A percentile compares a stretch with the other conserved stretches of the same genome.
These are phyloP conservation scores for Colletotrichum sp. DNA, from an alignment of 2,329 filamentous ascomycete species.

Conservation along the genomic window DNA sequence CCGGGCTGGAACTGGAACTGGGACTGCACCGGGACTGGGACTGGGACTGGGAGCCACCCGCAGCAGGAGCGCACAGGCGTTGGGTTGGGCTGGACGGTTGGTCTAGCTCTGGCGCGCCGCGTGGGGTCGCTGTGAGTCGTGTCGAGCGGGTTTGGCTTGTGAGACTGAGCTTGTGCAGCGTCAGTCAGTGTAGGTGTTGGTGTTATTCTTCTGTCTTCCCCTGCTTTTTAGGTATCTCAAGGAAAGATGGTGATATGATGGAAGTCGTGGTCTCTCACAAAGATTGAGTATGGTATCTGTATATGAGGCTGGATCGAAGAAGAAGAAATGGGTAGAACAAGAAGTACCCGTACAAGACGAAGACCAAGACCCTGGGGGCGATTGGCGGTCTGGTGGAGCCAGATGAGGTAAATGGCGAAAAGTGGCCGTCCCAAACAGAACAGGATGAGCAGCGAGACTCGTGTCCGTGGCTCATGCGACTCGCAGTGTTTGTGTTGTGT, in stretches of 20 bases:
- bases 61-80: neutral
- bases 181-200: neutral
- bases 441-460: neutral
- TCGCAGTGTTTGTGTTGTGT: neutral
- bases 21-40: neutral
- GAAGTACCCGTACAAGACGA: neutral
- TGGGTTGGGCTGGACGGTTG: neutral
- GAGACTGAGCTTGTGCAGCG: neutral
- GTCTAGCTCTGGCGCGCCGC: neutral
- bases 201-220: neutral
- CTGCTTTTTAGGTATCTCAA: neutral
- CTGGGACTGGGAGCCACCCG: neutral
- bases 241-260: neutral
- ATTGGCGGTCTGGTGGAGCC: slow-evolving; percentile 17
- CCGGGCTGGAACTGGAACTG: slow-evolving; percentile 15
- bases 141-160: neutral
- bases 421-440: neutral
- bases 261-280: neutral
- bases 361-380: neutral
- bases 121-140: neutral
- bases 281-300: neutral
- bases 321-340: neutral
- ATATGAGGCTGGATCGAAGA: neutral
- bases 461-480: neutral
- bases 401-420: slow-evolving; percentile 22